Conservation (phyloP, 768 basidiomycete species). For the Termitomyces sp. region DNA sequence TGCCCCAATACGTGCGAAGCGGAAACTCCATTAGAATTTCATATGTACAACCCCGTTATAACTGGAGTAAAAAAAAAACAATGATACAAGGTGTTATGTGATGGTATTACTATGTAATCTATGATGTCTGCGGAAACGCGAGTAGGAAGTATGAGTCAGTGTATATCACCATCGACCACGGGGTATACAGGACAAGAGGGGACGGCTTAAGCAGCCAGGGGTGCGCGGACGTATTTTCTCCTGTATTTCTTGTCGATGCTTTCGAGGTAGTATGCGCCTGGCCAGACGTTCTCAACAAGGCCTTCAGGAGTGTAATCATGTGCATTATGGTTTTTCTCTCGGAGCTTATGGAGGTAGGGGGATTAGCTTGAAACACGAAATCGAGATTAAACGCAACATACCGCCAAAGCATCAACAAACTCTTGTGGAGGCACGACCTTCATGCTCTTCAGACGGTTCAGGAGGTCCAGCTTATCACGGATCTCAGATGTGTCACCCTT, state of each 20-base stretch:
- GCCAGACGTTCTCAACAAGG: slow-evolving; percentile 88
- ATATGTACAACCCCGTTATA: slow-evolving; percentile 6
- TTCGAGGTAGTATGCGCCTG: slow-evolving; percentile 89
- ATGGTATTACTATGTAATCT: slow-evolving; percentile 8
- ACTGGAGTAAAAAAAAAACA: not conserved
- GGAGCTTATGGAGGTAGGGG: slow-evolving; percentile 49
- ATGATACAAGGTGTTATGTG: slow-evolving; percentile 8
- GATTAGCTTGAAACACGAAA: slow-evolving; percentile 3
- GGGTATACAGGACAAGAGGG: slow-evolving; percentile 4
- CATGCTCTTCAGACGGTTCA: slow-evolving; percentile 74
- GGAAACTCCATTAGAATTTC: slow-evolving; percentile 1
- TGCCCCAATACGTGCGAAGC: not conserved
- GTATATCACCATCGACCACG: not conserved
- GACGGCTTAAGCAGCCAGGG: slow-evolving; percentile 28
- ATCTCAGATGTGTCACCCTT: slow-evolving; percentile 87
- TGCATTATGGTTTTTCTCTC: slow-evolving; percentile 95
- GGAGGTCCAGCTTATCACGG: slow-evolving; percentile 73
- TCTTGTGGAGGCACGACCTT: slow-evolving; percentile 90
- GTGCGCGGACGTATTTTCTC: slow-evolving; percentile 70
- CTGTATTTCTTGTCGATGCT: slow-evolving; percentile 88
- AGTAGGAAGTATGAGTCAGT: not conserved
- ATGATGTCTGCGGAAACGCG: slow-evolving; percentile 11
- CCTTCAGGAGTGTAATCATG: slow-evolving; percentile 81
- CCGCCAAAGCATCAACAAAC: slow-evolving; percentile 78
- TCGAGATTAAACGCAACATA: slow-evolving; percentile 27